Conservation (phyloP, 306 rosid genomes). For the Carpinus fangiana region DNA sequence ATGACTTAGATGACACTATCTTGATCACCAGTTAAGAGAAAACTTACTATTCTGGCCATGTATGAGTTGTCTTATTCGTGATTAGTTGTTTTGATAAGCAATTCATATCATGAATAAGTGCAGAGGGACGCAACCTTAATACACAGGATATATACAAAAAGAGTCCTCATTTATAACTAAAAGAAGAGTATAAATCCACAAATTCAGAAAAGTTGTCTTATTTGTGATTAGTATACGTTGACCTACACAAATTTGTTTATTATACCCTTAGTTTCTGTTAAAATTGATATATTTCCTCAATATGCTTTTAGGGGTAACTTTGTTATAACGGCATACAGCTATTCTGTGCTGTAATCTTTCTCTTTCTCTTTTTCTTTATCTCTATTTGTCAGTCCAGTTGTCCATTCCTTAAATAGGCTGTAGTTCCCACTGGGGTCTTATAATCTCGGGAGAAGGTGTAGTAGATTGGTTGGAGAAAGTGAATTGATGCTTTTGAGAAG, state of each 20-base stretch:
- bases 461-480: background rate
- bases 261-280: background rate
- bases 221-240: too few species aligned
- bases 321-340: background rate
- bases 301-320: background rate
- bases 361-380: background rate
- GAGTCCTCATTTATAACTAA: too few species aligned
- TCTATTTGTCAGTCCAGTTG: background rate
- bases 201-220: too few species aligned
- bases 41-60: conserved; percentile 15
- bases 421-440: background rate
- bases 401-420: background rate
- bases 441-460: background rate
- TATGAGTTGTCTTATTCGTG: conserved; percentile 24
- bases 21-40: conserved; percentile 11
- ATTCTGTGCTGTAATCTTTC: background rate
- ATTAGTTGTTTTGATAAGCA: background rate
- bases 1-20: conserved; percentile 2
- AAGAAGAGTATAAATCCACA: too few species aligned
- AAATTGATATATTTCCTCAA: background rate
- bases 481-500: background rate
- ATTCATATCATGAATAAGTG: too few species aligned
- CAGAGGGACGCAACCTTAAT: too few species aligned
- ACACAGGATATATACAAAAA: too few species aligned
- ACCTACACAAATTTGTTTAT: too few species aligned